A percentile compares a stretch with the other conserved stretches of the same genome.
Conservation (phyloP, 768 basidiomycete species). For the Sarcodon aspratus region DNA sequence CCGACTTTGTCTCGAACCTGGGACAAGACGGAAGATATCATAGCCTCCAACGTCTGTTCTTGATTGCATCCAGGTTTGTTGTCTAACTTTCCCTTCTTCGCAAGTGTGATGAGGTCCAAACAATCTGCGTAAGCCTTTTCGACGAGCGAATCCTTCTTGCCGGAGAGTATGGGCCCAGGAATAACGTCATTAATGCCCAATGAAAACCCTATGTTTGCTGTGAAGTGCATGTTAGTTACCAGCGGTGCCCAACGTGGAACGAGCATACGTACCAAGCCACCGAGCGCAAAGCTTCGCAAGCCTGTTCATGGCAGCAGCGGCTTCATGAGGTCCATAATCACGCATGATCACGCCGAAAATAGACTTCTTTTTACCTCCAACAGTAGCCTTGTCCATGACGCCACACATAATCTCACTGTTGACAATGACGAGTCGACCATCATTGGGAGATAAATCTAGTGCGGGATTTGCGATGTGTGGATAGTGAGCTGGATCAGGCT, state of each 20-base stretch:
- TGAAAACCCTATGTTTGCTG: conserved; percentile 95
- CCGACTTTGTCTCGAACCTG: conserved; percentile 95
- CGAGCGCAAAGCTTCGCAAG: conserved; percentile 92
- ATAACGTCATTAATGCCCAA: conserved; percentile 98
- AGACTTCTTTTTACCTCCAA: conserved; percentile 98
- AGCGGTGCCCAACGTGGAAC: not conserved
- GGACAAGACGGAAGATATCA: conserved; percentile 87
- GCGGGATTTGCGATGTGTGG: conserved; percentile 55
- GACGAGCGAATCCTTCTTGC: conserved; percentile 77
- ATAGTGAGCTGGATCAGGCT: conserved; percentile 53
- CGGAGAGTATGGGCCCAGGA: conserved; percentile 75
- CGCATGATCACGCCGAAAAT: conserved; percentile 97
- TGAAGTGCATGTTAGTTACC: conserved; percentile 5
- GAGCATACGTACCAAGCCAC: conserved; percentile 59
- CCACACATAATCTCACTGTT: conserved; percentile 99
- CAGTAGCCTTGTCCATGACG: conserved; percentile 96
- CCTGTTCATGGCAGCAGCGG: conserved; percentile 91
- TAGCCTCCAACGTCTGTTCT: conserved; percentile 94
- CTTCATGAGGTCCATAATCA: conserved; percentile 93
- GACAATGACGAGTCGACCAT: conserved; percentile 93
- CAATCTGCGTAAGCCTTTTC: conserved; percentile 85
- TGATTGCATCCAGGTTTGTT: conserved; percentile 98
- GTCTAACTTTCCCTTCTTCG: conserved; percentile 85
- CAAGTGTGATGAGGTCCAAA: conserved; percentile 74
- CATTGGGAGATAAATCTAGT: conserved; percentile 88